Percentiles rank a stretch among this genome's conserved stretches.
Evolutionary conservation across 2,329 filamentous ascomycete genomes (phyloP).

Genomic region (Sporothrix humicola): DNA sequence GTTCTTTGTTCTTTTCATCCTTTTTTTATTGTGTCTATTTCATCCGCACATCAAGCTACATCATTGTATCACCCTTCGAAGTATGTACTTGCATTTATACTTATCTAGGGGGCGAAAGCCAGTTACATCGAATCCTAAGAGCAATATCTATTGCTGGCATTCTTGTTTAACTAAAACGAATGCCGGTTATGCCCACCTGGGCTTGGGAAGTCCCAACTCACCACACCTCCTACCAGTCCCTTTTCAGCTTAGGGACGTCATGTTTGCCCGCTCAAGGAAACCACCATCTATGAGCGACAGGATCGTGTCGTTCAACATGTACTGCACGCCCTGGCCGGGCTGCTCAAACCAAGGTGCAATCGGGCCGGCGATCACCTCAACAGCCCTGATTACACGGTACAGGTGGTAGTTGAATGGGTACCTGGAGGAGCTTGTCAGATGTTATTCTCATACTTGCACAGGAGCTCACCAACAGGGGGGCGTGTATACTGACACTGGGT

Average conservation of each 20-base stretch:
- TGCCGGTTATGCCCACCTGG: too few species aligned
- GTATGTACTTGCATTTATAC: too few species aligned
- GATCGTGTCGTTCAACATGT: constrained; percentile 42
- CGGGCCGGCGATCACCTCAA: constrained; percentile 52
- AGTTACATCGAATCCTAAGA: too few species aligned
- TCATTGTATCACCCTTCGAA: too few species aligned
- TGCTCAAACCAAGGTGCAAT: constrained; percentile 59
- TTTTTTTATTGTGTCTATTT: too few species aligned
- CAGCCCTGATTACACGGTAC: constrained; percentile 51
- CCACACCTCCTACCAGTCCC: background rate
- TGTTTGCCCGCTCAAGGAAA: constrained; percentile 44
- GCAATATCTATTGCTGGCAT: too few species aligned
- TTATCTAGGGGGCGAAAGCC: too few species aligned
- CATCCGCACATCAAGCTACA: too few species aligned
- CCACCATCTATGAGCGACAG: constrained; percentile 44
- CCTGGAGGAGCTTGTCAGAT: constrained; percentile 29
- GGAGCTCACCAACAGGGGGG: too few species aligned
- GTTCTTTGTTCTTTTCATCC: too few species aligned
- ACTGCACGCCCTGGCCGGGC: constrained; percentile 53
- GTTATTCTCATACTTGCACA: background rate
- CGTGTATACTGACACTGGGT: constrained; percentile 37
- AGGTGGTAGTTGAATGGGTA: constrained; percentile 58
- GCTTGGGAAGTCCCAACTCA: background rate
- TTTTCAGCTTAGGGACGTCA: constrained; percentile 23
- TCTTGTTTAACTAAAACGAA: too few species aligned